These are phyloP conservation scores for Shiraia sp. DNA, from an alignment of 2,329 filamentous ascomycete species.

Conservation along the genomic window DNA sequence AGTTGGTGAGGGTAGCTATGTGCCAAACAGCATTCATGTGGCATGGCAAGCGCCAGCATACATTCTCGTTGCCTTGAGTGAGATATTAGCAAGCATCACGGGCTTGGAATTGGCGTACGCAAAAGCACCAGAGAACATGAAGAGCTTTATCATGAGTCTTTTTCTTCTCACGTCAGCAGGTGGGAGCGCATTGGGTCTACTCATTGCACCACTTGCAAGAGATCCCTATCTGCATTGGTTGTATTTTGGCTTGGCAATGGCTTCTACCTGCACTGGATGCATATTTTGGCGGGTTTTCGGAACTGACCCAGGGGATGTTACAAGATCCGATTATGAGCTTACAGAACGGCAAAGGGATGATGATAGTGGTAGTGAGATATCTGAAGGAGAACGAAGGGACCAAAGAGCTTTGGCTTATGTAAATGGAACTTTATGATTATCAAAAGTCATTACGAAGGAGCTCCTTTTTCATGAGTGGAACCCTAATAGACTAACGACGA, in stretches of 20 bases:
- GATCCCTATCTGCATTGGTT: slow-evolving; percentile 71
- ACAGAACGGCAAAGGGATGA: too few species aligned
- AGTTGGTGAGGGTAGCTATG: slow-evolving; percentile 31
- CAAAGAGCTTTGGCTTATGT: slow-evolving; percentile 3
- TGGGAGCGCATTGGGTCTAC: slow-evolving; percentile 63
- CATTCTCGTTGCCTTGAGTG: slow-evolving; percentile 49
- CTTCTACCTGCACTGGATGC: slow-evolving; percentile 54
- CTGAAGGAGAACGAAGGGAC: background rate
- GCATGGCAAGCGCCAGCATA: slow-evolving; percentile 52
- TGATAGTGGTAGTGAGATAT: background rate
- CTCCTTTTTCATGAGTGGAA: too few species aligned
- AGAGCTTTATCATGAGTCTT: slow-evolving; percentile 57
- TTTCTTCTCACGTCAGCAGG: slow-evolving; percentile 64
- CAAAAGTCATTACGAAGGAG: too few species aligned
- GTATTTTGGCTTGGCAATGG: slow-evolving; percentile 61
- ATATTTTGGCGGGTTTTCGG: slow-evolving; percentile 59
- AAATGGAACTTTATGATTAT: background rate
- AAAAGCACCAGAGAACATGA: slow-evolving; percentile 53
- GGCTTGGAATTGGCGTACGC: slow-evolving; percentile 54
- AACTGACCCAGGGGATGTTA: background rate
- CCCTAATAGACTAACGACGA: too few species aligned
- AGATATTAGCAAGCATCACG: slow-evolving; percentile 54
- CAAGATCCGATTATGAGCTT: too few species aligned
- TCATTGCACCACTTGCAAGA: slow-evolving; percentile 62
- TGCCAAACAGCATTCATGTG: slow-evolving; percentile 51